Conservation (phyloP, 345 rosid genomes). For the Eucalyptus grandis region DNA sequence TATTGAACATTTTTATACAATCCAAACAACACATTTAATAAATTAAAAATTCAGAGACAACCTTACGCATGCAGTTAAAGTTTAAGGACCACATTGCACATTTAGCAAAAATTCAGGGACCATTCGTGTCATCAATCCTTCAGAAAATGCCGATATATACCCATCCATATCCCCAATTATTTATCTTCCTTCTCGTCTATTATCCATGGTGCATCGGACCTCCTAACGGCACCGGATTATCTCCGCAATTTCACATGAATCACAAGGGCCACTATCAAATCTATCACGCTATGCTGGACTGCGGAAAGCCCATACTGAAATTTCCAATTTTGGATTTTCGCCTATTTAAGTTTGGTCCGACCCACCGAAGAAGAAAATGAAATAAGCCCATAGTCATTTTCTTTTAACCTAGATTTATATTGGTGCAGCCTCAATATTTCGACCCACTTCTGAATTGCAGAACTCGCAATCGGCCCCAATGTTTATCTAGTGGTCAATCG, state of each 20-base stretch:
- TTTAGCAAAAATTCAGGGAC: no score
- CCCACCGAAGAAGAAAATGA: not conserved
- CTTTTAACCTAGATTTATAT: not conserved
- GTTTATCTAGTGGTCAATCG: not conserved
- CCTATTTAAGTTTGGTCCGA: not conserved
- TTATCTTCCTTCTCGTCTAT: not conserved
- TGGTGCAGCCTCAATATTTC: not conserved
- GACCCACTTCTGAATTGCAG: not conserved
- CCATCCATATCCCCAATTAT: not conserved
- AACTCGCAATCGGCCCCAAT: not conserved
- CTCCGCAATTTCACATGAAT: not conserved
- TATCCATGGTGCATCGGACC: not conserved
- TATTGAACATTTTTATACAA: no score
- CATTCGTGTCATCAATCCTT: no score
- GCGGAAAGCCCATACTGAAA: not conserved
- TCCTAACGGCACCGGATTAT: not conserved
- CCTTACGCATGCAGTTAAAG: rapidly evolving
- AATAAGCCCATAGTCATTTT: not conserved
- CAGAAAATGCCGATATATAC: not conserved
- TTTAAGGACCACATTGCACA: no score
- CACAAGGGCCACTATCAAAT: not conserved
- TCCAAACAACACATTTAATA: rapidly evolving
- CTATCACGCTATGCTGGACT: not conserved
- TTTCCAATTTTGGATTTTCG: not conserved
- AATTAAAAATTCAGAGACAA: no score